These are phyloP conservation scores for Xylariaceae sp. DNA, from an alignment of 2,329 filamentous ascomycete species.

Conservation along the genomic window DNA sequence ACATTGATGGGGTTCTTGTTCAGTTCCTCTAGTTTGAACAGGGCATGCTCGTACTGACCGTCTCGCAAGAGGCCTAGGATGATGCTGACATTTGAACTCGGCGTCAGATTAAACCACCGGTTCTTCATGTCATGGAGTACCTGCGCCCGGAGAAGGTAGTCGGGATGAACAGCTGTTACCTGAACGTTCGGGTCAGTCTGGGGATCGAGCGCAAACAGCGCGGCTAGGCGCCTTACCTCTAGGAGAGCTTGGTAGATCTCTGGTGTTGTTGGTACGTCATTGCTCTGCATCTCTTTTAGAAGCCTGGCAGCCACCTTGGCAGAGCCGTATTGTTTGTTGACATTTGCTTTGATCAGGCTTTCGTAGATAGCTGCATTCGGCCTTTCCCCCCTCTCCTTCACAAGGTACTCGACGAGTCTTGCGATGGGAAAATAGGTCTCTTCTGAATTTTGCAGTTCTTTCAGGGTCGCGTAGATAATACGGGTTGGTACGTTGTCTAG, in stretches of 20 bases:
- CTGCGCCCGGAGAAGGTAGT: conserved; percentile 70
- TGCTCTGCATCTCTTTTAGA: conserved; percentile 66
- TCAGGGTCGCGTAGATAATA: conserved; percentile 47
- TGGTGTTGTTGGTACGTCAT: conserved; percentile 59
- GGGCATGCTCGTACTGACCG: conserved; percentile 74
- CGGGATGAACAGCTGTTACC: conserved; percentile 76
- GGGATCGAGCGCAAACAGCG: neutral
- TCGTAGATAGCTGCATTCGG: conserved; percentile 64
- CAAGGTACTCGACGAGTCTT: conserved; percentile 53
- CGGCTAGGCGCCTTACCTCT: conserved; percentile 21
- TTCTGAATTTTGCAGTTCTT: conserved; percentile 36
- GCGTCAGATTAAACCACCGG: conserved; percentile 63
- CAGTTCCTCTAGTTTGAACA: conserved; percentile 66
- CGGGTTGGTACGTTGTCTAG: conserved; percentile 32
- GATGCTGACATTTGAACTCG: conserved; percentile 61
- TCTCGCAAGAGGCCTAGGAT: conserved; percentile 74
- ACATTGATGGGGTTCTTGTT: conserved; percentile 51
- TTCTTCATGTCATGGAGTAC: conserved; percentile 70
- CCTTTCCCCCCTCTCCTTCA: conserved; percentile 50
- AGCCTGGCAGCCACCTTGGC: conserved; percentile 58
- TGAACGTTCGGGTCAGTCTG: conserved; percentile 31
- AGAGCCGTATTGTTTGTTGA: conserved; percentile 59
- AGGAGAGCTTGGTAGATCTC: conserved; percentile 64
- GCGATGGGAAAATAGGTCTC: conserved; percentile 39
- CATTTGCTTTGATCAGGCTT: conserved; percentile 68